Base-by-base conservation (phyloP, 805 yeast species). In the Saturnispora galanensis region DNA sequence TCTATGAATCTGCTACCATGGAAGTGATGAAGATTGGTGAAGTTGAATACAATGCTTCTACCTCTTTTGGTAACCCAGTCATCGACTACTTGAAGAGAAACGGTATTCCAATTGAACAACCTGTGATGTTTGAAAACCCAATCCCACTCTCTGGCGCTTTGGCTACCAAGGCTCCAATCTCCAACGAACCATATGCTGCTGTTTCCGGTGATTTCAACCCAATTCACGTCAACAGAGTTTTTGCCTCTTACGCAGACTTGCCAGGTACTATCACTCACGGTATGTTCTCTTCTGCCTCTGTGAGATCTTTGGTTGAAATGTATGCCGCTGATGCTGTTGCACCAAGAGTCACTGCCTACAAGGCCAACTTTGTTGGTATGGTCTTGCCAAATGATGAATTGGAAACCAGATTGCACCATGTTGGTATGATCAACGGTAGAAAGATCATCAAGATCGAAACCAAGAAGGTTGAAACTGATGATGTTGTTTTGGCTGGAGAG, bases 191-290 rank as follows among this genome's bases (percentile, higher is more conserved):
- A 26, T 93, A 93, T 62, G 98, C 96, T 51, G 84, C 79, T 62
- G 97, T 93, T 36, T 90, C 97, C 50, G 97, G 97, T 62, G 99
- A 93, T 67, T 90, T 77, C 79, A 93, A 93, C 67, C 98, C 99
- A 50, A 93, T 93, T 57, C 99, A 93, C 64, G 97, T 94, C 49
- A 84, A 95, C 31, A 82, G 95, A 62, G 93, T 87, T 42, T 93
- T 93, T 67, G 89, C 98, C 46, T 74, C 79, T 50, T 93, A 93
- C 63, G 97, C 96, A 38, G 79, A 79, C 59, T 74, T 93, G 60
- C 96, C 96, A 48, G 98, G 98, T 54, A 93, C 97, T 33, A 93
- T 93, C 58, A 93, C 98, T 32, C 98, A 94, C 61, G 99, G 99
- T 64, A 94, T 93, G 99, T 94, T 78, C 75, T 85, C 97, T 16